Base-by-base conservation (phyloP, 495 filamentous ascomycete species). In the Penicillium chermesinum region DNA sequence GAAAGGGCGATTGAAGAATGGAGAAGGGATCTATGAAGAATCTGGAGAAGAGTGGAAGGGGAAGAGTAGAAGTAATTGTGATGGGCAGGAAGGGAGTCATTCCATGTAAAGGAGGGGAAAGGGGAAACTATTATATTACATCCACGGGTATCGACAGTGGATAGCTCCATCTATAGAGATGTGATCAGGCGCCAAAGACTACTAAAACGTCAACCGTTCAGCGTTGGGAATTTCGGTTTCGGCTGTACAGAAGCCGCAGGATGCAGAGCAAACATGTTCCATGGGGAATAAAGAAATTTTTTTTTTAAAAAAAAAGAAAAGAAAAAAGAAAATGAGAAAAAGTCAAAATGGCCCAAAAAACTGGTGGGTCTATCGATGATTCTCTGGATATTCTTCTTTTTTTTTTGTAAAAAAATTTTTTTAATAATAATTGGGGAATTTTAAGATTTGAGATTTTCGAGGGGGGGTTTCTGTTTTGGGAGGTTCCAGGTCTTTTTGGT, bases 181-280 rank as follows among this genome's bases (percentile, higher is more conserved):
- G 61, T 68, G 64, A 69, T 66, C 66, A 66, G 63, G 66, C 66
- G 60, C 54, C 60, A 69, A 60, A 64, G 56, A 48, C 52, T 55
- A 59, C 48, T 54, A 55, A 67, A 64, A 57, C 55, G 57, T 67
- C 57, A 63, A 68, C 59, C 53, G 59, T 66, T 63, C 62, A 66
- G 45, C 54, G 63, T 59, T 45, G 35, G 44, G 59, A 57, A 64
- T 68, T 71, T 69, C 56, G 65, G 65, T 71, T 62, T 67, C 68
- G 69, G 64, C 62, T 69, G 64, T 67, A 71, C 59, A 67, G 57
- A 55, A 48, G 45, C 55, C 58, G 59, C 61, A 64, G 62, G 59
- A 64, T 65, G 65, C 62, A 66, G 61, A 62, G 62, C 64, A 71
- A 71, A 67, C 64, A 69, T 57, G 44, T 54, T 48, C 49, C 38